phyloP scores from a whole-genome alignment of 306 rosid species.

The Cucurbita pepo region DNA sequence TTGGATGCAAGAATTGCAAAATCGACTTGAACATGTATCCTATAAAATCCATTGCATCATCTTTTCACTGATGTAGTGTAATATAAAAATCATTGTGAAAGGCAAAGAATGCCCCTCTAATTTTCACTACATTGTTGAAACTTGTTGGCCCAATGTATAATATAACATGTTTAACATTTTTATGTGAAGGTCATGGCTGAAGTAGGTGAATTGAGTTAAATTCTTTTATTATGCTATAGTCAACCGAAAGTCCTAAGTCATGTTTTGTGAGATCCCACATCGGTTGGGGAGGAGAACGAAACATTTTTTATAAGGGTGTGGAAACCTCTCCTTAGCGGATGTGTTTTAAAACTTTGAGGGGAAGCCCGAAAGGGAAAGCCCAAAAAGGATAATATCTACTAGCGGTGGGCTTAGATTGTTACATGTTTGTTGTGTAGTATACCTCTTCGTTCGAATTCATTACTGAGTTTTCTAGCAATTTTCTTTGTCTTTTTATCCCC shows the following conservation, averaged over 20 bases:
- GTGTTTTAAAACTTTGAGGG: too few species aligned
- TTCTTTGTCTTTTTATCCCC: neutral
- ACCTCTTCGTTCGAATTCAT: neutral
- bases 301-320: too few species aligned
- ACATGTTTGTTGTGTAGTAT: neutral
- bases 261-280: too few species aligned
- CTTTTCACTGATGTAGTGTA: neutral
- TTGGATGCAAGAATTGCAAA: neutral
- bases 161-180: neutral
- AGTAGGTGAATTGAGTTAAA: neutral
- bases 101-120: neutral
- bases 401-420: neutral
- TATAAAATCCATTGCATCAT: neutral
- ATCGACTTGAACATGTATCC: neutral
- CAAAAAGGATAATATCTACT: too few species aligned
- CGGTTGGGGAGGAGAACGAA: too few species aligned
- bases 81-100: neutral
- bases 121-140: neutral
- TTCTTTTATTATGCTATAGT: neutral
- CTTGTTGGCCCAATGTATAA: neutral
- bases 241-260: neutral
- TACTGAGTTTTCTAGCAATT: neutral
- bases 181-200: neutral
- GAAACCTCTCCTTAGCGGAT: too few species aligned
- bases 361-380: too few species aligned